Evolutionary conservation across 352 stramenopile species (phyloP).

Genomic region (Phytopythium mirpurense): DNA sequence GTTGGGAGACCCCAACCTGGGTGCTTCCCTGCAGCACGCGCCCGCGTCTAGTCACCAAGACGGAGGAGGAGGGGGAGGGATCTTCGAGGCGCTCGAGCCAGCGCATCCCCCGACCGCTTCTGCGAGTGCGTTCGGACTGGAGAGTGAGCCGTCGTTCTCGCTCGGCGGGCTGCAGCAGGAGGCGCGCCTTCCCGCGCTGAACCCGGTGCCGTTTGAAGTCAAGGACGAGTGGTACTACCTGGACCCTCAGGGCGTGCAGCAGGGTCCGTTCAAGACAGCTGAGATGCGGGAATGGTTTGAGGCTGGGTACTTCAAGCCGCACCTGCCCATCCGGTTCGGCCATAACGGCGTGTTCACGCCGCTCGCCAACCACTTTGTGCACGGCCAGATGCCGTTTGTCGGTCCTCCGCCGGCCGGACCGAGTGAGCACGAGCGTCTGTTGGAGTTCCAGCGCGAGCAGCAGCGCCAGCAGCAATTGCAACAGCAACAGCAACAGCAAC

Average conservation of each 20-base stretch:
- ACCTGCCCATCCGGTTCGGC: slow-evolving; percentile 82
- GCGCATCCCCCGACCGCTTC: slow-evolving; percentile 4
- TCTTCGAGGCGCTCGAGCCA: slow-evolving; percentile 32
- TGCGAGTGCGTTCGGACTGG: slow-evolving; percentile 14
- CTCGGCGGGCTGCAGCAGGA: slow-evolving; percentile 15
- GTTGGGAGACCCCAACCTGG: slow-evolving; percentile 15
- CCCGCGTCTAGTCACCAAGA: slow-evolving; percentile 5
- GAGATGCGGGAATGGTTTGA: slow-evolving; percentile 90
- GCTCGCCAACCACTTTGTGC: slow-evolving; percentile 69
- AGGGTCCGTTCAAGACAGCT: slow-evolving; percentile 79
- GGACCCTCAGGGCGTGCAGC: slow-evolving; percentile 75
- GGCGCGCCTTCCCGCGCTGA: slow-evolving; percentile 16
- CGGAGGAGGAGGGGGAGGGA: slow-evolving; percentile 2
- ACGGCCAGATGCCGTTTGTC: slow-evolving; percentile 67
- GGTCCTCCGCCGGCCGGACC: slow-evolving; percentile 19
- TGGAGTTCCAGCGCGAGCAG: slow-evolving; percentile 61
- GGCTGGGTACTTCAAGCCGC: slow-evolving; percentile 85
- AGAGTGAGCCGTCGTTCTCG: slow-evolving; percentile 30
- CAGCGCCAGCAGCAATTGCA: slow-evolving; percentile 29
- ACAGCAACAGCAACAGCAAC: slow-evolving; percentile 50
- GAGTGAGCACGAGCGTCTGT: slow-evolving; percentile 48
- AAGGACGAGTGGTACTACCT: slow-evolving; percentile 85
- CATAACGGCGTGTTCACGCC: slow-evolving; percentile 67
- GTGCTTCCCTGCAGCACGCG: slow-evolving; percentile 7
- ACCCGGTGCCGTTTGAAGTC: slow-evolving; percentile 33